Evolutionary conservation across 176 grass and related monocot species (phyloP).

Genomic region (Rhynchospora breviuscula): DNA sequence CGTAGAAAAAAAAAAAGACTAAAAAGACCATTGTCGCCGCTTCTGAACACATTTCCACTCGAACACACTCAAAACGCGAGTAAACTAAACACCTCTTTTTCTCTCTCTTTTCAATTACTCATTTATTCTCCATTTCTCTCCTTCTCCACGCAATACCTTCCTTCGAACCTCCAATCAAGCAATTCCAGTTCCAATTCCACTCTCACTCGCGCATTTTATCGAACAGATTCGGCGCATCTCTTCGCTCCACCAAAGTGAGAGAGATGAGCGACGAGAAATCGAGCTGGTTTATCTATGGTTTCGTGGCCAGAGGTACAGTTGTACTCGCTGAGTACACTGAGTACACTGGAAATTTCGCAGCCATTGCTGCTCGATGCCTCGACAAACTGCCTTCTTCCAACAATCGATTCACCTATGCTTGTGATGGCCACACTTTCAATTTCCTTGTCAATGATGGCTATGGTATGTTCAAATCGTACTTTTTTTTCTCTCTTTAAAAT

Average conservation of each 20-base stretch:
- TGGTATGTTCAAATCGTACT: slow-evolving; percentile 25
- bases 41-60: background rate
- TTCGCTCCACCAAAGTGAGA: background rate
- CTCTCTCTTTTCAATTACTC: background rate
- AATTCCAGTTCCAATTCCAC: slow-evolving; percentile 11
- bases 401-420: slow-evolving; percentile 74
- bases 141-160: slow-evolving; percentile 21
- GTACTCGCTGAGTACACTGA: slow-evolving; percentile 93
- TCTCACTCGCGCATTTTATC: background rate
- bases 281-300: slow-evolving; percentile 85
- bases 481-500: background rate
- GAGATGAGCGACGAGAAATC: slow-evolving; percentile 24
- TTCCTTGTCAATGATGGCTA: slow-evolving; percentile 83
- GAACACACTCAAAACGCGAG: background rate
- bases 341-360: slow-evolving; percentile 88
- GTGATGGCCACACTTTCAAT: slow-evolving; percentile 80
- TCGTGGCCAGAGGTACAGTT: slow-evolving; percentile 83
- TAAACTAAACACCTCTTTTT: background rate
- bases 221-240: background rate
- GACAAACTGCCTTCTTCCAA: slow-evolving; percentile 64
- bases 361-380: slow-evolving; percentile 73
- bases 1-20: background rate
- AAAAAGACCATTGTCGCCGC: background rate
- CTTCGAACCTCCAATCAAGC: background rate
- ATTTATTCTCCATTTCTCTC: slow-evolving; percentile 7